Evolutionary conservation across 2,329 filamentous ascomycete genomes (phyloP).

Genomic region (Allantophomopsis lycopodina): DNA sequence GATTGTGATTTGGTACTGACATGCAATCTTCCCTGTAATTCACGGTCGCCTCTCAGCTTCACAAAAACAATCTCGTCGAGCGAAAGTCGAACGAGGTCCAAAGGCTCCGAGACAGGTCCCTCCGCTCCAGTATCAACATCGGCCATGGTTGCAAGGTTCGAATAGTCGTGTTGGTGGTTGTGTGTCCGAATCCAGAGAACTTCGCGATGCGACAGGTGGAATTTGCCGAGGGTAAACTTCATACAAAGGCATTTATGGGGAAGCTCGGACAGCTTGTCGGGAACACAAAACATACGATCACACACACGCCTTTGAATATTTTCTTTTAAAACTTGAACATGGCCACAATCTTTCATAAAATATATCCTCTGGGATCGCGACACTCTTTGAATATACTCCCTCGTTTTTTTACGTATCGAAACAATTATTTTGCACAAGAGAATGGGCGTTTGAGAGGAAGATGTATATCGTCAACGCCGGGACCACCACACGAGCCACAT

Average conservation of each 20-base stretch:
- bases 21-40: slow-evolving; percentile 89
- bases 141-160: slow-evolving; percentile 46
- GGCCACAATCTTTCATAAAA: too few relatives aligned
- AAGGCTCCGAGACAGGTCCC: slow-evolving; percentile 70
- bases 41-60: slow-evolving; percentile 88
- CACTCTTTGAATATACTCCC: too few relatives aligned
- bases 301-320: too few relatives aligned
- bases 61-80: slow-evolving; percentile 96
- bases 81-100: slow-evolving; percentile 88
- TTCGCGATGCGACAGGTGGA: slow-evolving; percentile 1
- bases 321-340: too few relatives aligned
- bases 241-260: neutral
- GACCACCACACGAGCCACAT: too few relatives aligned
- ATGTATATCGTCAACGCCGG: too few relatives aligned
- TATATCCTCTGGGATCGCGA: too few relatives aligned
- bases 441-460: too few relatives aligned
- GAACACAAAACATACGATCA: too few relatives aligned
- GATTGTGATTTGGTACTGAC: slow-evolving; percentile 37
- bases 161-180: slow-evolving; percentile 2
- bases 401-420: too few relatives aligned
- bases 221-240: neutral
- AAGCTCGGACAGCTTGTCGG: neutral
- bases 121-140: slow-evolving; percentile 62
- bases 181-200: neutral
- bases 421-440: neutral